Percentiles rank a stretch among this genome's conserved stretches.
Evolutionary conservation across 176 grass and related monocot species (phyloP).

Genomic region (Cenchrus americanus): DNA sequence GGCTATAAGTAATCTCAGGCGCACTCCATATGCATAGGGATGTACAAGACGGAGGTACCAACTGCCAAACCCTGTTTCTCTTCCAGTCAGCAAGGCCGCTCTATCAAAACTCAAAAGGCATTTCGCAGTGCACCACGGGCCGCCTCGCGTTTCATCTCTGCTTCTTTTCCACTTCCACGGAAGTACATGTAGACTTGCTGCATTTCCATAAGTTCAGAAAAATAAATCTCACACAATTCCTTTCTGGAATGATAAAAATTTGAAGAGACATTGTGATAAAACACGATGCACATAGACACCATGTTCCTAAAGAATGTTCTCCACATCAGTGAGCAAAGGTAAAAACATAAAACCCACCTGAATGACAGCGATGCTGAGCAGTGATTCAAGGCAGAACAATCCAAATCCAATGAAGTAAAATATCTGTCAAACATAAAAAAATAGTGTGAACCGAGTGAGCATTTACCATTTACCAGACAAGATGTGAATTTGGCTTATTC

Average conservation of each 20-base stretch:
- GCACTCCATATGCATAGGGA: conserved; percentile 31
- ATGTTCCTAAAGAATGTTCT: background rate
- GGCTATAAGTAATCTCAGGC: conserved; percentile 31
- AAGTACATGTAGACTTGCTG: conserved; percentile 95
- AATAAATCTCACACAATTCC: conserved; percentile 5
- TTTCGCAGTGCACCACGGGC: conserved; percentile 67
- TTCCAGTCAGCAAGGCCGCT: conserved; percentile 38
- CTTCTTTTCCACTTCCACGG: conserved; percentile 84
- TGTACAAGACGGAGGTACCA: conserved; percentile 43
- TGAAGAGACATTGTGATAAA: background rate
- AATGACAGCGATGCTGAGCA: conserved; percentile 85
- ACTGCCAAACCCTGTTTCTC: conserved; percentile 37
- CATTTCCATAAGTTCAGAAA: conserved; percentile 37
- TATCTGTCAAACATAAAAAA: conserved; percentile 56
- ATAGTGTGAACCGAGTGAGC: conserved; percentile 15
- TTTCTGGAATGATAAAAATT: background rate
- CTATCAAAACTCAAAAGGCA: conserved; percentile 78
- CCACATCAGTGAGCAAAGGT: conserved; percentile 2
- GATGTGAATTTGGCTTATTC: background rate
- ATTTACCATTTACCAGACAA: background rate
- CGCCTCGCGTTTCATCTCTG: conserved; percentile 70
- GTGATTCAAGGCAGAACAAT: conserved; percentile 82
- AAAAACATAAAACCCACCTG: conserved; percentile 55
- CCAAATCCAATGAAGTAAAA: conserved; percentile 97
- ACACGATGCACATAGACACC: background rate